Evolutionary conservation across 1,139 yeast species (phyloP).

Genomic region (Blastobotrys apis): DNA sequence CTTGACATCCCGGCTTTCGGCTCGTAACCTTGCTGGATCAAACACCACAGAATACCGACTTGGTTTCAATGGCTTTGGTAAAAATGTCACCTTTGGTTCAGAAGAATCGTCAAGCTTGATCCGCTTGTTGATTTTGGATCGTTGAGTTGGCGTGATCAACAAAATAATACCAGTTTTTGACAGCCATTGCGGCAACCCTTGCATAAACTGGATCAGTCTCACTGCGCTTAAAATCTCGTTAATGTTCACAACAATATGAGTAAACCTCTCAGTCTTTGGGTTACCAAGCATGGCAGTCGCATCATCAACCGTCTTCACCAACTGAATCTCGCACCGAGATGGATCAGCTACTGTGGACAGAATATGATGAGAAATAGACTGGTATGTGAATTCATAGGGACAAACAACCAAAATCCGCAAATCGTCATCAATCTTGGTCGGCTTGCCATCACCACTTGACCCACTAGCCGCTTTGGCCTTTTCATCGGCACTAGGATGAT

Average conservation of each 20-base stretch:
- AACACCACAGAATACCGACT: constrained; percentile 30
- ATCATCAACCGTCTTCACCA: constrained; percentile 20
- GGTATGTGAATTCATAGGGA: constrained; percentile 30
- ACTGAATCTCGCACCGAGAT: constrained; percentile 21
- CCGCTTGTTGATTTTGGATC: constrained; percentile 25
- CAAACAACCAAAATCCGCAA: constrained; percentile 31
- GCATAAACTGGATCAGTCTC: constrained; percentile 17
- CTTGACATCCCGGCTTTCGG: constrained; percentile 28
- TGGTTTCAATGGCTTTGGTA: constrained; percentile 31
- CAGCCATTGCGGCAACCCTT: constrained; percentile 1
- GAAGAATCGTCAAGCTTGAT: constrained; percentile 13
- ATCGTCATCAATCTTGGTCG: constrained; percentile 14
- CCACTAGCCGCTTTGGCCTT: constrained; percentile 17
- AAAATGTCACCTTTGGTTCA: constrained; percentile 22
- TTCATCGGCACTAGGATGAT: constrained; percentile 27
- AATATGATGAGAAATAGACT: constrained; percentile 34
- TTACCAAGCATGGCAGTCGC: constrained; percentile 12
- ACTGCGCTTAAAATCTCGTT: constrained; percentile 25
- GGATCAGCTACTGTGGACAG: constrained; percentile 31
- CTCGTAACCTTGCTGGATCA: constrained; percentile 28
- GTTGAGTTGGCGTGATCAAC: constrained; percentile 32
- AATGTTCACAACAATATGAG: constrained; percentile 34
- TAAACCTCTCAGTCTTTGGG: constrained; percentile 21
- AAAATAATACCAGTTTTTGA: constrained; percentile 27
- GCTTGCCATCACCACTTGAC: constrained; percentile 13